These are phyloP conservation scores for Tagetes patula DNA, from an alignment of 129 eudicot species.

Conservation along the genomic window DNA sequence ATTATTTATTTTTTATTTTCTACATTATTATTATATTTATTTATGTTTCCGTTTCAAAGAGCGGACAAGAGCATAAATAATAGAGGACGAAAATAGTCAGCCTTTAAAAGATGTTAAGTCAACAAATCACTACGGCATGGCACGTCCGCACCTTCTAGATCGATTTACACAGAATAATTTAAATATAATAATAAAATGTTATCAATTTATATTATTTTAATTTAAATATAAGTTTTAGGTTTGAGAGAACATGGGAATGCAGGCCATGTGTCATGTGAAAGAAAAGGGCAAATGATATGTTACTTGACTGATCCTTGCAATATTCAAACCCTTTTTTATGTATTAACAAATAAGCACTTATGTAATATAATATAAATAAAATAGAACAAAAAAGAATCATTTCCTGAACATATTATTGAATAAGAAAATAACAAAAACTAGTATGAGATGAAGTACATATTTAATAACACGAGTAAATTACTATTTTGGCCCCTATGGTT, in stretches of 20 bases:
- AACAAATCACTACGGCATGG: conserved; percentile 3
- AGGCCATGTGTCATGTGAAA: conserved; percentile 18
- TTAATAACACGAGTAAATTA: too few species aligned
- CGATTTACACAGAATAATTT: neutral
- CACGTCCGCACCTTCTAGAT: conserved; percentile 20
- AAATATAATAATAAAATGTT: neutral
- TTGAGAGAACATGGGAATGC: conserved; percentile 24
- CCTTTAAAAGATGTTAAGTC: conserved; percentile 13
- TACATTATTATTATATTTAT: neutral
- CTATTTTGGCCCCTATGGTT: too few species aligned
- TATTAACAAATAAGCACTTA: neutral
- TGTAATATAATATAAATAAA: too few species aligned
- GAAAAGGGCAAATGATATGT: conserved; percentile 25
- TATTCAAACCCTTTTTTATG: neutral
- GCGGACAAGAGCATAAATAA: neutral
- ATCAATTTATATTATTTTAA: neutral
- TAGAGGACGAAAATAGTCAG: neutral
- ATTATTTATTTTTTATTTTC: neutral
- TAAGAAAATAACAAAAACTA: too few species aligned
- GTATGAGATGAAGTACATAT: too few species aligned
- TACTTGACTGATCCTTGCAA: conserved; percentile 19
- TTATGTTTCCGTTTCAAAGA: neutral
- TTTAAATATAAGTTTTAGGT: neutral
- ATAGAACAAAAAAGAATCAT: too few species aligned
- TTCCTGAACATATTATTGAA: too few species aligned